Base-by-base conservation (phyloP, 202 grass and related monocot genomes). In the Miscanthus sacchariflorus region DNA sequence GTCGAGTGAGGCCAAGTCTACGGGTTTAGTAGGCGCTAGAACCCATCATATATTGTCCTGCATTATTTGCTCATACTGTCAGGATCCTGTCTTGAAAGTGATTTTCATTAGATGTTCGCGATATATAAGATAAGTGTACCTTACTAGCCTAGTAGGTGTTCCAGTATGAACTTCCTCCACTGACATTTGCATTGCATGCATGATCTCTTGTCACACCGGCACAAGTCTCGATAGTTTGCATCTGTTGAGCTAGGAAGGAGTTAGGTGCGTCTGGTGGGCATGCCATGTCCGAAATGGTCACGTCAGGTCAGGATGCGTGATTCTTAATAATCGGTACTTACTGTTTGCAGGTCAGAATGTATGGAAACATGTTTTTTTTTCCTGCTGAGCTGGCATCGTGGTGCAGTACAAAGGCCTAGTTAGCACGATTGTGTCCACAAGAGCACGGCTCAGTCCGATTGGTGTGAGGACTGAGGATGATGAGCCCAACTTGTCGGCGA, bases 21-120 rank as follows among this genome's bases (percentile, higher is more conserved):
- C 17, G 17, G 13, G 72, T 58, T 36, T 23, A 74, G 76, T 49
- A 84, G 44, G 68, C 68, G 42, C 80, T 48, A 42, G 46, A 79
- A 84, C 14, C n/a, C 76, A 86, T 65, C 23, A 64, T 74, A 4
- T 5, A 79, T 39, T 43, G 17, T 4, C 56, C 50, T 30, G 23
- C 50, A 64, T 83, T 83, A 83, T 83, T 74, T 21, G 81, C 81
- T 74, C 70, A 14, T 13, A 45, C 36, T 50, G 36, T 35, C 36
- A 69, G 45, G 82, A 89, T 44, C 76, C 24, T 36, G 67, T 61
- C n/a, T 56, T 42, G 69, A 6, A 58, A 58, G 9, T 11, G 23
- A 72, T 40, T 23, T 23, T 63, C 25, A 5, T 68, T 68, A 65
- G 10, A 65, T 65, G 10, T 65, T 65, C 9, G 9, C n/a, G n/a